Evolutionary conservation across 805 yeast genomes (phyloP), one percentile per base, ranked within the genome.

Genomic region (Starmerella sp.): DNA sequence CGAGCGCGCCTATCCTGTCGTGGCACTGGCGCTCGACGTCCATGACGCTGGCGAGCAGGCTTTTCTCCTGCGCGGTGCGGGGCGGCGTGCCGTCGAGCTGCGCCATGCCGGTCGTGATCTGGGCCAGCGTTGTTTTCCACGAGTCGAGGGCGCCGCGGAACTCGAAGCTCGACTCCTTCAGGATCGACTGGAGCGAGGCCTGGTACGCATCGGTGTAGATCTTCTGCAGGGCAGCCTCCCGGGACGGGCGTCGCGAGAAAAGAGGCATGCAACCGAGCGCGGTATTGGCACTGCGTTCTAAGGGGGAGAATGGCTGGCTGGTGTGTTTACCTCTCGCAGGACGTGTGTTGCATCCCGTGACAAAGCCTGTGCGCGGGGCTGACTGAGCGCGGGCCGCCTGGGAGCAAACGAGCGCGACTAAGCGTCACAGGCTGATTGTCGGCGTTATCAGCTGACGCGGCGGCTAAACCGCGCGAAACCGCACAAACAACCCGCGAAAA

Each of bases 161-260:
- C 51, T 69, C 67, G 51, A 68, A 67, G 56, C 67, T 68, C 31
- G 72, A 65, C 55, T 71, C 74, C 39, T 68, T 65, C 35, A 69
- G 66, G 39, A 71, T 69, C 44, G 73, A 66, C 59, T 72, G 72
- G 32, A 73, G 63, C n/a, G 72, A 68, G 37, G 65, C 57, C 60
- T 69, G 68, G 60, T 72, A 70, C n/a, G 75, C 72, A 34, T 71
- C 74, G 53, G 72, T 72, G 61, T 72, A 73, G 28, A 69, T 61
- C 42, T 61, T 58, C 56, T 73, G 74, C 36, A 72, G 68, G 14
- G 58, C 43, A 22, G 61, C 52, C 58, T 60, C 65, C 22, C 54
- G 48, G 14, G 64, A 53, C 15, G 62, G 58, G 37, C 57, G 55
- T 8, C 64, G 51, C 5, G 60, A 51, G 50, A 60, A 62, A 30